Conservation (phyloP, 2,329 filamentous ascomycete genomes). For the Fusarium verrucosum region DNA sequence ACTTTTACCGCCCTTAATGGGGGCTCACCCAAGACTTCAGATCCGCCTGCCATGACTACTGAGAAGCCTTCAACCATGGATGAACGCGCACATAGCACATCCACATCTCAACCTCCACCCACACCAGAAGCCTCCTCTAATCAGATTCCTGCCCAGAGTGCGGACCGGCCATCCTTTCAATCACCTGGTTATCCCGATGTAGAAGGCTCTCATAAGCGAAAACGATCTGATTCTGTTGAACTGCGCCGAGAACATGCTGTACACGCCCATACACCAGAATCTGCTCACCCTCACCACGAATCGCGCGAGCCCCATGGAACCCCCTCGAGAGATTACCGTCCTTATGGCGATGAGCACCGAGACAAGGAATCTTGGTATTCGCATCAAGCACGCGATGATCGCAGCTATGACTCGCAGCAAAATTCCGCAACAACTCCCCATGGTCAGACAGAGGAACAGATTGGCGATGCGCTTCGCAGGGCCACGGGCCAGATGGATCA, state of each 20-base stretch:
- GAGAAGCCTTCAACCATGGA: constrained; percentile 47
- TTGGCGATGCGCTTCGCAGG: constrained; percentile 56
- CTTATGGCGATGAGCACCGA: constrained; percentile 56
- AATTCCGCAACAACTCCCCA: constrained; percentile 57
- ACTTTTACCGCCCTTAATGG: constrained; percentile 64
- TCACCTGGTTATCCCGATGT: constrained; percentile 54
- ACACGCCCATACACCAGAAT: constrained; percentile 51
- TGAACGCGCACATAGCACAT: constrained; percentile 46
- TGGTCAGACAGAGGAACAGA: constrained; percentile 61
- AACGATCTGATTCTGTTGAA: constrained; percentile 73
- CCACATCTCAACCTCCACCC: constrained; percentile 40
- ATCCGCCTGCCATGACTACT: constrained; percentile 46
- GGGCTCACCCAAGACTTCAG: constrained; percentile 56
- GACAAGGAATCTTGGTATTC: constrained; percentile 63
- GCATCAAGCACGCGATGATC: constrained; percentile 59
- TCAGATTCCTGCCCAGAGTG: constrained; percentile 53
- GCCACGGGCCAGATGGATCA: constrained; percentile 58
- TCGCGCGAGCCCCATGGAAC: constrained; percentile 56
- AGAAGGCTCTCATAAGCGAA: constrained; percentile 70
- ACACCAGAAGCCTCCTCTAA: constrained; percentile 43
- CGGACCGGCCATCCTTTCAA: constrained; percentile 55
- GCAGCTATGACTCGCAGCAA: constrained; percentile 58
- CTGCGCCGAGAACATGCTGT: constrained; percentile 50
- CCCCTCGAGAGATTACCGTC: constrained; percentile 57
- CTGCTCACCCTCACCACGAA: constrained; percentile 47